Conservation (phyloP, 805 yeast genomes). For the Dipodascopsis tothii region DNA sequence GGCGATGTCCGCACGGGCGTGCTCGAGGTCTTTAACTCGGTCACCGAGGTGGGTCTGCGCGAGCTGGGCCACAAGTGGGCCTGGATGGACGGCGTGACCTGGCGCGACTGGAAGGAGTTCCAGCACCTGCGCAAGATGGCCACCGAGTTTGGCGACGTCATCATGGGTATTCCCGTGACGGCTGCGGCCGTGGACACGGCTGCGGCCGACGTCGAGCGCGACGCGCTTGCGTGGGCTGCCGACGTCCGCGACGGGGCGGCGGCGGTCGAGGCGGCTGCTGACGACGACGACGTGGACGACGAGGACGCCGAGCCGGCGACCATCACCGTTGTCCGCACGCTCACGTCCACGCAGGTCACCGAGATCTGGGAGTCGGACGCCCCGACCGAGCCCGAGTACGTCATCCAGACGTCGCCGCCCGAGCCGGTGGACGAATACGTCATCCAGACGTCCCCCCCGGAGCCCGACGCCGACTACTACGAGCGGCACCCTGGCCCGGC, state of each 20-base stretch:
- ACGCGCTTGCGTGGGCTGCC: conserved; percentile 9
- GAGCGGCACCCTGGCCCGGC: too few species aligned
- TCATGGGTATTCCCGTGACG: conserved; percentile 13
- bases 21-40: conserved; percentile 14
- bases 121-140: conserved; percentile 10
- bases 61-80: conserved; percentile 22
- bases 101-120: conserved; percentile 22
- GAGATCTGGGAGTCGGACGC: too few species aligned
- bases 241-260: conserved; percentile 1
- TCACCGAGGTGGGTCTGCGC: conserved; percentile 16
- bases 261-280: conserved; percentile 2
- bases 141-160: conserved; percentile 13
- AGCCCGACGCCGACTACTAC: too few species aligned
- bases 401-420: too few species aligned
- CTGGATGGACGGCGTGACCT: conserved; percentile 15
- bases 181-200: conserved; percentile 1
- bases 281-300: conserved; percentile 2
- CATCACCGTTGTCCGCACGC: conserved; percentile 1
- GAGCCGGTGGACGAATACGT: too few species aligned
- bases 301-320: conserved; percentile 2
- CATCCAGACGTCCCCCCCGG: too few species aligned
- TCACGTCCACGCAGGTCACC: conserved; percentile 4
- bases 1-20: conserved; percentile 9
- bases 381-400: too few species aligned
- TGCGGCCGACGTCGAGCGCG: conserved; percentile 5